Evolutionary conservation across 1,284 basidiomycete genomes (phyloP).

Genomic region (Puccinia brachypodii): DNA sequence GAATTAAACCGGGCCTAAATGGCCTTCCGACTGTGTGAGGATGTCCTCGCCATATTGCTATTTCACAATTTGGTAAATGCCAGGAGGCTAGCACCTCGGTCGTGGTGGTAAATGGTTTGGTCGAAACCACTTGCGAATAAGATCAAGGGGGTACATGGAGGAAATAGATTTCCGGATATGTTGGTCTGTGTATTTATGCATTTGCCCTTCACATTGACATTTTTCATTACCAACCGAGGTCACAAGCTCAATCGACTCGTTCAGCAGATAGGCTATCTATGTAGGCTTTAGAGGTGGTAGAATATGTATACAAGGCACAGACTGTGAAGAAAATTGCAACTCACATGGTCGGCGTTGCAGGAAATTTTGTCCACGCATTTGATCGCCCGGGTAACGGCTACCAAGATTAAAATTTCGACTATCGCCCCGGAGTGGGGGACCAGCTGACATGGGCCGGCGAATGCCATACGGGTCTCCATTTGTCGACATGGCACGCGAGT

Average conservation of each 20-base stretch:
- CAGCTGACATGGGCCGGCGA: slow-evolving; percentile 6
- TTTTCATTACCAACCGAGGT: slow-evolving; percentile 5
- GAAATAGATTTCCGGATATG: background rate
- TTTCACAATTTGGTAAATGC: background rate
- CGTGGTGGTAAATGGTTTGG: background rate
- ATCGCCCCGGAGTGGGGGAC: slow-evolving; percentile 1
- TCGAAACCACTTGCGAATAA: background rate
- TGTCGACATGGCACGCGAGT: slow-evolving; percentile 20
- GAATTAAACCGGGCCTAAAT: background rate
- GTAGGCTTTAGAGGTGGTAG: background rate
- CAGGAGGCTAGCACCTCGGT: background rate
- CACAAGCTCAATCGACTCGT: background rate
- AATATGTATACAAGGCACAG: background rate
- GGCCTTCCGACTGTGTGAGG: background rate
- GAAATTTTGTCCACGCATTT: slow-evolving; percentile 2
- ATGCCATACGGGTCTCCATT: background rate
- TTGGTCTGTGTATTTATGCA: background rate
- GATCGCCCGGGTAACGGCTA: slow-evolving; percentile 1
- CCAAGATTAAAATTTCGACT: slow-evolving; percentile 14
- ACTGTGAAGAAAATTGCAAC: background rate
- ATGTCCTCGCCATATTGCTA: no score
- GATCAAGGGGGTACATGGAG: background rate
- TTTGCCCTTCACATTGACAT: background rate
- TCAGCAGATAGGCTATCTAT: background rate
- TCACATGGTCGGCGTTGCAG: slow-evolving; percentile 22